phyloP scores from a whole-genome alignment of 345 rosid genomes.

The Kandelia obovata region DNA sequence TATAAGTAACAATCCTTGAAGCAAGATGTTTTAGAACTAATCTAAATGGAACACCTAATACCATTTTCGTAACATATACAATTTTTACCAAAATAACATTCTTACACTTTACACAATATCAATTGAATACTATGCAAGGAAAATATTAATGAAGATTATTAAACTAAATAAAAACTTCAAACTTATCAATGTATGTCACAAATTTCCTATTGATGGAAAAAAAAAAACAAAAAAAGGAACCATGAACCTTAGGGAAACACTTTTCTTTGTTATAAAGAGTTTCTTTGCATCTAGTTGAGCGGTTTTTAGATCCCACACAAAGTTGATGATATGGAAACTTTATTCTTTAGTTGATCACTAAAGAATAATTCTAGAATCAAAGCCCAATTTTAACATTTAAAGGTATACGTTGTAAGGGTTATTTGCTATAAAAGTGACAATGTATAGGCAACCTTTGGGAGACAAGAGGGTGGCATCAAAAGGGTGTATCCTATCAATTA shows the following conservation, averaged over 20 bases:
- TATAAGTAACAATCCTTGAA: slow-evolving; percentile 50
- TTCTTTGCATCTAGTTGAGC: slow-evolving; percentile 23
- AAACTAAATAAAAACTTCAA: no score
- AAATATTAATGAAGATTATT: no score
- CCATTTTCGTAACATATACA: slow-evolving; percentile 7
- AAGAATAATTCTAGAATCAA: slow-evolving; percentile 57
- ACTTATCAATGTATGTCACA: no score
- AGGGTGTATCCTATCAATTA: slow-evolving; percentile 60
- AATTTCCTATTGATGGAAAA: no score
- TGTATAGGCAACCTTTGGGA: slow-evolving; percentile 72
- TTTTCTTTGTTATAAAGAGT: slow-evolving; percentile 7
- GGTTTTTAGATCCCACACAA: slow-evolving; percentile 37
- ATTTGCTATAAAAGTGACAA: slow-evolving; percentile 58
- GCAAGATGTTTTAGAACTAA: no score
- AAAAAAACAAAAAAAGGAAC: slow-evolving; percentile 4
- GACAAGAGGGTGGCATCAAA: slow-evolving; percentile 60
- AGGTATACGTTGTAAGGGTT: slow-evolving; percentile 58
- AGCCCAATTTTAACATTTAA: slow-evolving; percentile 68
- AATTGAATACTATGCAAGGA: no score
- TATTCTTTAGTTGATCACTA: slow-evolving; percentile 82
- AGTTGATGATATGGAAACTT: slow-evolving; percentile 60
- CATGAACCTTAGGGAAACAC: slow-evolving; percentile 21
- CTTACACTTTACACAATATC: no score
- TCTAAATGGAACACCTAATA: no score
- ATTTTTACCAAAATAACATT: no score